Evolutionary conservation across 768 basidiomycete species (phyloP), one percentile per base, ranked within the genome.

Genomic region (Hericium coralloides): DNA sequence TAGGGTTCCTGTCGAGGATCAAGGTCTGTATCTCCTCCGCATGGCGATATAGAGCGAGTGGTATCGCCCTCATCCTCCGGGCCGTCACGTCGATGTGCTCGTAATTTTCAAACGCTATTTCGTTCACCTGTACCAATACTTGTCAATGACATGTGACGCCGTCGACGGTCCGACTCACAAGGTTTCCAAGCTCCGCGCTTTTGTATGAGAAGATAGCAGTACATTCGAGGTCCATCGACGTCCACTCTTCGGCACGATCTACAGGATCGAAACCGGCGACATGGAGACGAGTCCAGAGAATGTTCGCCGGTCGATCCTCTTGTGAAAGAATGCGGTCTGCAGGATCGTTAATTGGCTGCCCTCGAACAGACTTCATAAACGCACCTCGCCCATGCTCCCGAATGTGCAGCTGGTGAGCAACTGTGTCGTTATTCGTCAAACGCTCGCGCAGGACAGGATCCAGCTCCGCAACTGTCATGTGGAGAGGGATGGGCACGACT

Each of bases 161-260:
- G 17, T 20, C 62, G 26, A 66, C 57, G 17, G 26, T 12, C 3
- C 17, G 4, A 76, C 83, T 55, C 67, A 87, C 86, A 58, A 80
- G 70, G 52, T 82, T 76, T 12, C 81, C 83, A 17, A 91, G 74
- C 15, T 82, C 73, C 59, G 83, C 83, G 63, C 81, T 86, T 67
- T 94, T 92, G 72, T 89, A 98, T n/a, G 94, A 83, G 63, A 98
- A 95, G 64, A 86, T 89, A 68, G 92, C 79, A 23, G 98, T 75
- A 66, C 95, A 95, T 4, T 83, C 79, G 59, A 97, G 73, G 55
- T 90, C 89, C 17, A 45, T n/a, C n/a, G n/a, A 45, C 0, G 43
- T 45, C 9, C n/a, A 45, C 26, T 90, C 87, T 3, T 80, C 80
- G 0, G 84, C 86, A 7, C 95, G 75, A 45, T 85, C 77, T 92